Evolutionary conservation across 1,139 yeast genomes (phyloP).

Genomic region (Yamadazyma diospyri): DNA sequence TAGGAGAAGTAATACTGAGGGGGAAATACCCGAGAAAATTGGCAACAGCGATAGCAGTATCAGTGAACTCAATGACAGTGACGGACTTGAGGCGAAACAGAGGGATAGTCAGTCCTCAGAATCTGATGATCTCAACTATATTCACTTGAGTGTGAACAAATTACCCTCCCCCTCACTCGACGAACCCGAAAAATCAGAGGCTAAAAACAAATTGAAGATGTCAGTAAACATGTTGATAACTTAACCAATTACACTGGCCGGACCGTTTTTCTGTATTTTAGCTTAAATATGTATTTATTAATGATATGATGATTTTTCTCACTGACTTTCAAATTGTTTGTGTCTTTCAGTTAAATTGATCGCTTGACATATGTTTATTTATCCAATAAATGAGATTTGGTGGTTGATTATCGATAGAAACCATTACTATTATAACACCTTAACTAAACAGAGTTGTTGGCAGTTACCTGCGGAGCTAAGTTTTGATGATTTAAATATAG

Average conservation of each 20-base stretch:
- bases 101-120: background rate
- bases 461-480: slow-evolving; percentile 10
- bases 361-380: slow-evolving; percentile 8
- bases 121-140: slow-evolving; percentile 1
- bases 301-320: slow-evolving; percentile 2
- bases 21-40: too few relatives aligned
- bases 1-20: background rate
- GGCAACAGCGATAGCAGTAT: background rate
- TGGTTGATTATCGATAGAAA: slow-evolving; percentile 11
- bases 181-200: slow-evolving; percentile 1
- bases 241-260: slow-evolving; percentile 4
- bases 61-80: background rate
- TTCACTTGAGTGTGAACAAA: slow-evolving; percentile 2
- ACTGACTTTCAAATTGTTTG: too few relatives aligned
- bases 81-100: background rate
- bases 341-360: too few relatives aligned
- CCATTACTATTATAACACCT: slow-evolving; percentile 14
- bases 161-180: slow-evolving; percentile 1
- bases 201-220: slow-evolving; percentile 37
- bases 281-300: slow-evolving; percentile 2
- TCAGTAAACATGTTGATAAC: slow-evolving; percentile 47
- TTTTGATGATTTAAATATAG: slow-evolving; percentile 18
- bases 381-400: slow-evolving; percentile 10
- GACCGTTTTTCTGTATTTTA: background rate
- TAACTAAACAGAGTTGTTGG: slow-evolving; percentile 9